These are phyloP conservation scores for Cladorrhinum samala DNA, from an alignment of 495 filamentous ascomycete species.

Conservation along the genomic window DNA sequence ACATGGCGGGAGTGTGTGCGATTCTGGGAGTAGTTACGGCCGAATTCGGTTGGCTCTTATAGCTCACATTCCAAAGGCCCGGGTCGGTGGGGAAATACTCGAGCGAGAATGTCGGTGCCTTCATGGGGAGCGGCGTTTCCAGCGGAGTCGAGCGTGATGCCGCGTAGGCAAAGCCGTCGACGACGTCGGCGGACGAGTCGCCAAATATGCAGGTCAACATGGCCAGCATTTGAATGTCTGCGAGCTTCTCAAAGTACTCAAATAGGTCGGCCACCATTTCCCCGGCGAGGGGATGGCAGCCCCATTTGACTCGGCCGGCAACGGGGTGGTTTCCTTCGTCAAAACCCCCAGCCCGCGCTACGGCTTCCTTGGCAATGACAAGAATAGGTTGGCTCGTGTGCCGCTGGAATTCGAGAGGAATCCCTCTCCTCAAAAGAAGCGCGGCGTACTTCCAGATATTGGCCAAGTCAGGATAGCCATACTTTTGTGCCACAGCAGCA, in stretches of 20 bases:
- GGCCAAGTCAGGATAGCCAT: conserved; percentile 67
- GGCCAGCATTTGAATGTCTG: conserved; percentile 88
- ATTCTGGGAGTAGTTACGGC: conserved; percentile 55
- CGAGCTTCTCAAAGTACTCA: conserved; percentile 68
- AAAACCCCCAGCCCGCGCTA: conserved; percentile 36
- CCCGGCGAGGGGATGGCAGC: conserved; percentile 69
- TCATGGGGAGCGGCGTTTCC: conserved; percentile 56
- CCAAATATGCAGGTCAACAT: conserved; percentile 89
- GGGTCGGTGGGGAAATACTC: conserved; percentile 64
- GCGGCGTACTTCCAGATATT: conserved; percentile 79
- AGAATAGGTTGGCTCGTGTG: conserved; percentile 49
- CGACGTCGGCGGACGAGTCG: conserved; percentile 50
- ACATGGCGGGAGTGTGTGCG: conserved; percentile 46
- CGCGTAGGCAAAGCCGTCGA: conserved; percentile 39
- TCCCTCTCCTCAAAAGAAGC: conserved; percentile 68
- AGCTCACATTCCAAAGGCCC: conserved; percentile 48
- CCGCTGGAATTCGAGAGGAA: conserved; percentile 59
- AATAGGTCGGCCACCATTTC: conserved; percentile 68
- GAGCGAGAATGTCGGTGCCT: conserved; percentile 57
- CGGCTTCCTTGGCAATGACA: conserved; percentile 53
- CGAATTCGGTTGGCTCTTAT: conserved; percentile 42
- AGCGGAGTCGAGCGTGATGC: conserved; percentile 42
- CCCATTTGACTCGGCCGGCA: conserved; percentile 74
- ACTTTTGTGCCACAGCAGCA: conserved; percentile 64
- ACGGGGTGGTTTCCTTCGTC: conserved; percentile 35